These are phyloP conservation scores for Erodium trifolium DNA, from an alignment of 441 rosid species.

Conservation along the genomic window DNA sequence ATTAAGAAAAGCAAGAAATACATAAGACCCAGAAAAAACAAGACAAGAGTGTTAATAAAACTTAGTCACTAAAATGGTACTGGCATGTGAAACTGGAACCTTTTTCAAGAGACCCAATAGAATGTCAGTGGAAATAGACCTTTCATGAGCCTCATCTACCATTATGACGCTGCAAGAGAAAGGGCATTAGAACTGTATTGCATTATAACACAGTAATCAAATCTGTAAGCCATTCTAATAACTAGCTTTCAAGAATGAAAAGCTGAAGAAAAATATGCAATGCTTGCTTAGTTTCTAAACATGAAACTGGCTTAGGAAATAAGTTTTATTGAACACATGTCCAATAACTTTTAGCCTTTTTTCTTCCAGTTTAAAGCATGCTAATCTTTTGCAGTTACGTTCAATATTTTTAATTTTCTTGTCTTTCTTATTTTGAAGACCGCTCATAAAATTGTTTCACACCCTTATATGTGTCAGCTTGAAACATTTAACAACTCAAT, in stretches of 20 bases:
- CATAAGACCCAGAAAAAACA: constrained; percentile 13
- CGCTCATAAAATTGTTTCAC: too few species aligned
- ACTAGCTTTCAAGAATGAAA: not conserved
- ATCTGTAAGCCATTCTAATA: not conserved
- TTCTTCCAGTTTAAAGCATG: not conserved
- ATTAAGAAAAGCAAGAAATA: constrained; percentile 9
- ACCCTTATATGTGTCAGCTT: too few species aligned
- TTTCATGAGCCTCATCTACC: constrained; percentile 99
- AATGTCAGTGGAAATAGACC: constrained; percentile 92
- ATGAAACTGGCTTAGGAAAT: too few species aligned
- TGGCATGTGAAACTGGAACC: constrained; percentile 31
- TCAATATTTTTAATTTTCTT: too few species aligned
- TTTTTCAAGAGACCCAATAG: constrained; percentile 88
- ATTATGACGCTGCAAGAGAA: constrained; percentile 61
- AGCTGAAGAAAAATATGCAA: too few species aligned
- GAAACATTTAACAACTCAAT: too few species aligned
- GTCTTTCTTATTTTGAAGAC: too few species aligned
- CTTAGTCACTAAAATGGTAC: constrained; percentile 5
- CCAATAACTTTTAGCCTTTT: not conserved
- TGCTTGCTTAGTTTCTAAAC: too few species aligned
- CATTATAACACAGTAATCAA: not conserved
- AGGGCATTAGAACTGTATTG: not conserved
- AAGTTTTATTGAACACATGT: not conserved
- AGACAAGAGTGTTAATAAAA: not conserved
- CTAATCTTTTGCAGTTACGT: constrained; percentile 5